A percentile compares a stretch with the other conserved stretches of the same genome.
Evolutionary conservation across 768 basidiomycete species (phyloP).

Genomic region (Hypsizygus marmoreus): DNA sequence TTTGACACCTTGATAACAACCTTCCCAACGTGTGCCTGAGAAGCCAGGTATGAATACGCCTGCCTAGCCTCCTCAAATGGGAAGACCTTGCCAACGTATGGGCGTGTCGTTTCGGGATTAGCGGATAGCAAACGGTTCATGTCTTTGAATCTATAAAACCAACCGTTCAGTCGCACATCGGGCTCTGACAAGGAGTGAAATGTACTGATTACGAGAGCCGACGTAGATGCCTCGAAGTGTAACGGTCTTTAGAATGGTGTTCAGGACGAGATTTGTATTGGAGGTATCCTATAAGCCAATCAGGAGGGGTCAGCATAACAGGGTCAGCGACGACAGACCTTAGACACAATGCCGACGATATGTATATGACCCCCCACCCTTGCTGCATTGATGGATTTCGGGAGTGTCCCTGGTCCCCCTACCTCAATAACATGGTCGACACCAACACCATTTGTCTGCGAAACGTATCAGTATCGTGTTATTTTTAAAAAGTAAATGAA

Average conservation of each 20-base stretch:
- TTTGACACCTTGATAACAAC: slow-evolving; percentile 50
- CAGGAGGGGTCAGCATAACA: background rate
- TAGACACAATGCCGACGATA: slow-evolving; percentile 53
- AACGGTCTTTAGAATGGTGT: slow-evolving; percentile 40
- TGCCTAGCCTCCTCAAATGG: slow-evolving; percentile 51
- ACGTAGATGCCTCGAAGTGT: slow-evolving; percentile 53
- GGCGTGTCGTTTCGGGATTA: slow-evolving; percentile 42
- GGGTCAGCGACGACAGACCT: slow-evolving; percentile 26
- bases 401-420: slow-evolving; percentile 54
- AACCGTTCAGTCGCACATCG: background rate
- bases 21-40: slow-evolving; percentile 63
- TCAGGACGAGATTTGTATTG: slow-evolving; percentile 31
- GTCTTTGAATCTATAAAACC: slow-evolving; percentile 44
- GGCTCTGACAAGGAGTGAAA: background rate
- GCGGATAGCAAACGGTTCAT: slow-evolving; percentile 52
- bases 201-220: slow-evolving; percentile 61
- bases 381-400: slow-evolving; percentile 41
- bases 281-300: slow-evolving; percentile 18
- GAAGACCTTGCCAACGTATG: slow-evolving; percentile 61
- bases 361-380: slow-evolving; percentile 46
- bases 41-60: slow-evolving; percentile 55
- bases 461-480: slow-evolving; percentile 4
- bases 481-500: background rate
- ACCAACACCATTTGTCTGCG: slow-evolving; percentile 38
- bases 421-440: slow-evolving; percentile 44